Base-by-base conservation (phyloP, 1,139 yeast species). In the Geotrichum australiense region DNA sequence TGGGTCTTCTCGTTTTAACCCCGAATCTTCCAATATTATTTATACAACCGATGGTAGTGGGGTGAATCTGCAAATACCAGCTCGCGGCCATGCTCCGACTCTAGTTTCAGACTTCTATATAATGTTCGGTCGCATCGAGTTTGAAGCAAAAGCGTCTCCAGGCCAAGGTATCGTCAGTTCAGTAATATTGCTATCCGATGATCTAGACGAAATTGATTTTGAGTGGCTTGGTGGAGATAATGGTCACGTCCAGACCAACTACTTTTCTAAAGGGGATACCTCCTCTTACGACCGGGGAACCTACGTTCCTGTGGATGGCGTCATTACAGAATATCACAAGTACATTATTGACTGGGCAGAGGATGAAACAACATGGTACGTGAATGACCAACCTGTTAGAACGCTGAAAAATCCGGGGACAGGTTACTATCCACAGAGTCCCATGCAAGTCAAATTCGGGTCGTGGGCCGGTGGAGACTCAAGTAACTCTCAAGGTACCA, bases 381-480 rank as follows among this genome's bases (percentile, higher is more conserved):
- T 80, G 22, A 83, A 83, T 54, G 86, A 84, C 14, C 53, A 51
- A 5, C 65, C 64, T 1, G 74, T 80, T n/a, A 73, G 94, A 60
- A 69, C 76, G 1, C 61, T 81, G 41, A 50, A 64, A n/a, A 66
- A 73, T 34, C 64, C 70, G 45, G 68, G 74, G 40, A 63, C 74
- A 25, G 53, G 57, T 3, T 69, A 74, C 48, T 83, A 71, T 57
- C 94, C 94, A 30, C 87, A 82, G 59, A 65, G 82, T 14, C 94
- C 94, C 26, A 82, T 82, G 91, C 71, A 69, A 49, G 59, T 84
- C 14, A 71, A 66, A 53, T 69, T 81, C 41, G 93, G 93, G 45
- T 56, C 73, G 7, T 82, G 93, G 93, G 87, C 91, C 14, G 93
- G 89, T 47, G 93, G 93, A 48, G 87, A 80, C 58, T 68, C 85